Evolutionary conservation across 1,284 basidiomycete genomes (phyloP).

Genomic region (Apiotrichum veenhuisii): DNA sequence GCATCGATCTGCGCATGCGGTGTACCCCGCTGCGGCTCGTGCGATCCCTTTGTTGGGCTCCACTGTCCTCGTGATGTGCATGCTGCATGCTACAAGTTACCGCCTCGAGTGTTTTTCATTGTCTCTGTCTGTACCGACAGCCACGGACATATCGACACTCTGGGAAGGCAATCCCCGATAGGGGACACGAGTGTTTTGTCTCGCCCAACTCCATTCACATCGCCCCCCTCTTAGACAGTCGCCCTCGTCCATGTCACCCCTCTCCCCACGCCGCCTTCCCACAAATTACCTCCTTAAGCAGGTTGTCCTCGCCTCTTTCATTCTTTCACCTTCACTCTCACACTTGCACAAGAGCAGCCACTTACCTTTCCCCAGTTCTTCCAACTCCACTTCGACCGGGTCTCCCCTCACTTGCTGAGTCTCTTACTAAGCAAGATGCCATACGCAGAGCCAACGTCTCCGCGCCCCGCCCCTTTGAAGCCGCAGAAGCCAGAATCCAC

Average conservation of each 20-base stretch:
- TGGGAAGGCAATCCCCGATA: too few relatives aligned
- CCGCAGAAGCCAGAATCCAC: not conserved
- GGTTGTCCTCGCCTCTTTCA: not conserved
- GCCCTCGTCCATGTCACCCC: too few relatives aligned
- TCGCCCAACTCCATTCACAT: not conserved
- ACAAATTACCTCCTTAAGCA: too few relatives aligned
- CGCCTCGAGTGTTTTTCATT: not conserved
- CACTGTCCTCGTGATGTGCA: not conserved
- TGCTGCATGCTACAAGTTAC: too few relatives aligned
- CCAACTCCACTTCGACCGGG: not conserved
- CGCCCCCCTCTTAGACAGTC: too few relatives aligned
- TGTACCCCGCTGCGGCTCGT: not conserved
- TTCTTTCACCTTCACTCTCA: not conserved
- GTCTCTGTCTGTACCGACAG: not conserved
- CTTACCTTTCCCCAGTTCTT: not conserved
- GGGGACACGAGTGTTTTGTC: not conserved
- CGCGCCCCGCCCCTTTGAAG: conserved; percentile 31
- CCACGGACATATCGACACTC: not conserved
- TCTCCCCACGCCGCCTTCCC: too few relatives aligned
- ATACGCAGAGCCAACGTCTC: conserved; percentile 45
- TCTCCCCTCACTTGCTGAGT: not conserved
- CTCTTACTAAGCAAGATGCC: conserved; percentile 34
- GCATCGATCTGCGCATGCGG: not conserved
- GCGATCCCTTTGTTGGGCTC: not conserved
- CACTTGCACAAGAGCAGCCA: too few relatives aligned